Conservation (phyloP, 202 grass and related monocot species). For the Alloteropsis angusta region DNA sequence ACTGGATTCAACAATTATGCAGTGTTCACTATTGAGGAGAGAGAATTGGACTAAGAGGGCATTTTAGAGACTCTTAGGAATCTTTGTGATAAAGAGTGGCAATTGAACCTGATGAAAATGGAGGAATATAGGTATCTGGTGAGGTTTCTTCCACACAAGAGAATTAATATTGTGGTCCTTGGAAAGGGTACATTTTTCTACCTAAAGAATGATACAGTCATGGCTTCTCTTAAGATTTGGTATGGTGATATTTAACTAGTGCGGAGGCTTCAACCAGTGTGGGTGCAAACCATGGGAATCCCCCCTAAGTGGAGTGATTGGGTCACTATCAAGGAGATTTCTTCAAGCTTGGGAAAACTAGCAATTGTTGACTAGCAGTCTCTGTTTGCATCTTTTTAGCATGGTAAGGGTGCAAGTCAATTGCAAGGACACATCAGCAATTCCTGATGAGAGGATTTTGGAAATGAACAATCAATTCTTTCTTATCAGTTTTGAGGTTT, state of each 20-base stretch:
- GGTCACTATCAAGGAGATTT: accelerated
- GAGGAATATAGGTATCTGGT: not conserved
- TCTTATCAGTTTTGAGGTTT: not conserved
- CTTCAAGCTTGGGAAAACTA: accelerated
- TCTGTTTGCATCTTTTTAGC: not conserved
- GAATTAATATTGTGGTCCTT: accelerated
- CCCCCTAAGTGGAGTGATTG: not conserved
- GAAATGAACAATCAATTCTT: not conserved
- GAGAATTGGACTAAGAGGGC: not conserved
- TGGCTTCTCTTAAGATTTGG: not conserved
- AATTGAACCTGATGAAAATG: not conserved
- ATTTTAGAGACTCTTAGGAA: not conserved
- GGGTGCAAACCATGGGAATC: not conserved
- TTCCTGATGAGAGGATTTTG: not conserved
- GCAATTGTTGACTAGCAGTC: not conserved
- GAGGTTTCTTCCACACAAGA: not conserved
- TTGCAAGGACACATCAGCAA: not conserved
- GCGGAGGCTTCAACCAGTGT: accelerated
- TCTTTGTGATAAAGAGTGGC: not conserved
- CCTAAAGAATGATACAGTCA: not conserved
- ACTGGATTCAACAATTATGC: not conserved
- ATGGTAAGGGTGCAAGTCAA: not conserved
- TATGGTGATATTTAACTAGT: not conserved
- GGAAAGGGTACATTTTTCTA: not conserved
- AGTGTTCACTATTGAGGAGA: not conserved